Base-by-base conservation (phyloP, 1,284 basidiomycete species). In the Cryptococcus wingfieldii region DNA sequence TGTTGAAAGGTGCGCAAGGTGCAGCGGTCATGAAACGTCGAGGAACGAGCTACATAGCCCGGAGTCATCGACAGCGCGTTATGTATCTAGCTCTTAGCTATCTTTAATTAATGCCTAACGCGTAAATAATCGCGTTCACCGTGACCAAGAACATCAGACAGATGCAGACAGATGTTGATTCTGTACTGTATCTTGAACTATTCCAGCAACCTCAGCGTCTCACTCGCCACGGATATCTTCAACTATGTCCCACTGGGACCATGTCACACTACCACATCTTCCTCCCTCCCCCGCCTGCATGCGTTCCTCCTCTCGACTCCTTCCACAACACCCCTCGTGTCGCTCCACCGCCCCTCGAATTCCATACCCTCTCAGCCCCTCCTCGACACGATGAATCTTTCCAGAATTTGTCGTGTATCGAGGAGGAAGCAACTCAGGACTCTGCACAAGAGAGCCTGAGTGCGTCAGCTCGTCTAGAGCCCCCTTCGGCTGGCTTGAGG, bases 191-290 rank as follows among this genome's bases (percentile, higher is more conserved):
- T 34, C 3, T 10, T 23, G 23, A 2, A 2, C 3, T 3, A 23
- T 23, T 23, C 23, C 23, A 23, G 23, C 23, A 23, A 23, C 23
- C 23, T 23, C 23, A 23, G 23, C 23, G 23, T 23, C 23, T 23
- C 23, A 23, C 31, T 34, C 31, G 31, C 31, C 31, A 34, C 31
- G 5, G 10, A 34, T 10, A 6, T 2, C 31, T 39, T 16, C 37
- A 14, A 6, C 37, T 14, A 39, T n/a, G 39, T 18, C 8, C 16
- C 4, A 47, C 3, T 2, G 4, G 31, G 41, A 23, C n/a, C 45
- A 59, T 59, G 54, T 58, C 47, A 16, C 55, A 53, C 4, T 57
- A 52, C 31, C 60, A 59, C 14, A 53, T 61, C 37, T 64, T 60
- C 47, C 51, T 64, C 19, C 59, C 62, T 12, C 60, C 60, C 19